Evolutionary conservation across 345 rosid species (phyloP), one percentile per base, ranked within the genome.

Genomic region (Eucalyptus dawsonii): DNA sequence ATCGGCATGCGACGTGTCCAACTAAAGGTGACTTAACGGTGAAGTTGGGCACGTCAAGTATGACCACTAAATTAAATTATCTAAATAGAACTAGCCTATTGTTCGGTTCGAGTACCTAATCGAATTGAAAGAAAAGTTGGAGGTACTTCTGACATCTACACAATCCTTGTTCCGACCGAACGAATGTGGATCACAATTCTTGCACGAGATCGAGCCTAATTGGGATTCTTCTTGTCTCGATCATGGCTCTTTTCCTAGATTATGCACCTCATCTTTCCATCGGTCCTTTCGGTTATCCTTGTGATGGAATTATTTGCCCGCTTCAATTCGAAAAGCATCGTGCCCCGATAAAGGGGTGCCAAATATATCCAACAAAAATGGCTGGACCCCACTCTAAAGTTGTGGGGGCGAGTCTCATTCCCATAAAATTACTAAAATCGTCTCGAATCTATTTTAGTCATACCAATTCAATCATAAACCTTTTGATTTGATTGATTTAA

Each of bases 361-460:
- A 6, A 60, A 27, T 27, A 27, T 29, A 56, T 25, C 13, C 29
- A 56, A 25, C 12, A 24, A 13, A 60, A 60, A 29, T 13, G 16
- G 69, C 16, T 27, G 1, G 69, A 62, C 4, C 16, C 69, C 12
- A 2, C 6, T 24, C 29, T 13, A 29, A 62, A 62, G 8, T 29
- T 62, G 16, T 62, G n/a, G 9, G 31, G 31, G n/a, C 4, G 1
- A 14, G 4, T 56, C 62, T 56, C 6, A 29, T 24, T 56, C 0
- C 0, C 6, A 56, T 13, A 24, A 10, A 24, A 24, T 22, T 24
- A 56, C 29, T 24, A 56, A 56, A 56, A 24, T 22, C 0, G 62
- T 56, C 29, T 0, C 2, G 6, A 56, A 56, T 21, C 1, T 9
- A 56, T 9, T 56, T 22, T 0, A 2, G 0, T 22, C 2, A 1